Evolutionary conservation across 148 eudicot genomes (phyloP), one percentile per base, ranked within the genome.

Genomic region (Cornus controversa): DNA sequence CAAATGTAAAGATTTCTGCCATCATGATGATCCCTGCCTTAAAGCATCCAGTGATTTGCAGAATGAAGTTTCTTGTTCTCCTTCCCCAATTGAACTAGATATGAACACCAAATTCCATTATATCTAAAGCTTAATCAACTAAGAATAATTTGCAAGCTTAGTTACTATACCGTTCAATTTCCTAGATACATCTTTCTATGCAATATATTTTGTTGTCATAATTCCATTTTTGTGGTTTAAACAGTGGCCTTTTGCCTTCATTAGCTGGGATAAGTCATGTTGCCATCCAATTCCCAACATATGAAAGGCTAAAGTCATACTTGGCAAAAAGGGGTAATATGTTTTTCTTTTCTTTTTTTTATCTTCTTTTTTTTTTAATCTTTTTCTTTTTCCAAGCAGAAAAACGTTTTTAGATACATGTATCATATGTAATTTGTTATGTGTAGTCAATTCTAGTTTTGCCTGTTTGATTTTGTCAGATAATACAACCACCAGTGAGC

Each of bases 191-290:
- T 36, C 28, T 11, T 24, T 20, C 24, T 25, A 24, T 37, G 8
- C 4, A 16, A 15, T 36, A 26, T 65, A 14, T 65, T 18, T 9
- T 72, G 64, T 9, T 72, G 64, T 50, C 60, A 58, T 75, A 8
- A 47, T 14, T 20, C 78, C 67, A 36, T 64, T 81, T 40, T 77
- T 72, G 64, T 82, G 71, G 53, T 71, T 85, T 80, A n/a, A 75
- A 72, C 92, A 94, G 98, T 82, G 98, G 98, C 78, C 92, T 94
- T 80, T 83, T 94, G 84, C 98, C 98, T 75, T 94, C 98, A 23
- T 79, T 94, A 81, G 98, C 88, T 27, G 98, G 98, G 70, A 82
- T 94, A 62, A 92, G 89, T 79, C 98, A 94, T 65, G 98, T 92
- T n/a, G 93, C 97, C 58, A 92, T 94, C 82, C 98, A 94, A 73